Evolutionary conservation across 352 stramenopile genomes (phyloP).

Genomic region (Globisporangium megalacanthum): DNA sequence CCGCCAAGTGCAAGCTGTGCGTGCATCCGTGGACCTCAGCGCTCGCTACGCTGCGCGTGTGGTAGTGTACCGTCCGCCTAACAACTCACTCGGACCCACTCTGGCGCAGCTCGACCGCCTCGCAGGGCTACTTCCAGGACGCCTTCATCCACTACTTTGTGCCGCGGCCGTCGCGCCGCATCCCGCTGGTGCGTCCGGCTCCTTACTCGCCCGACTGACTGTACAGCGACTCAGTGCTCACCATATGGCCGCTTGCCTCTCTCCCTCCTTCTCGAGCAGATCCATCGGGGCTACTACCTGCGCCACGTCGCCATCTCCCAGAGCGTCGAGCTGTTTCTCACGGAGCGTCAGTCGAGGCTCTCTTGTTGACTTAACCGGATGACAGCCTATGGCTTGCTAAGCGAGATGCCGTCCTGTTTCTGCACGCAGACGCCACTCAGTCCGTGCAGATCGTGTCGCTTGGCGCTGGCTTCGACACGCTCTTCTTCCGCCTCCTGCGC

Average conservation of each 20-base stretch:
- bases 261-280: slow-evolving; percentile 23
- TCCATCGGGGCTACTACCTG: slow-evolving; percentile 76
- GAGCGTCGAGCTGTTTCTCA: slow-evolving; percentile 52
- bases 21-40: slow-evolving; percentile 1
- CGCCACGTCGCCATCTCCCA: slow-evolving; percentile 50
- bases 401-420: not conserved
- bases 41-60: no score
- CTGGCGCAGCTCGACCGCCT: slow-evolving; percentile 46
- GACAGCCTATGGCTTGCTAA: no score
- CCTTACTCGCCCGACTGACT: not conserved
- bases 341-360: not conserved
- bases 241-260: not conserved
- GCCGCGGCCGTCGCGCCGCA: slow-evolving; percentile 51
- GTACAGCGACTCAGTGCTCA: no score
- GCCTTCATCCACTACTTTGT: slow-evolving; percentile 57
- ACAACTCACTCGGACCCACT: not conserved
- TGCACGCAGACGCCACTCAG: not conserved
- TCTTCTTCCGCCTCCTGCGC: slow-evolving; percentile 58
- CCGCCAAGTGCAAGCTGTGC: slow-evolving; percentile 74
- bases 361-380: not conserved
- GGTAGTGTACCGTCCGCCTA: not conserved
- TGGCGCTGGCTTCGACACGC: slow-evolving; percentile 66
- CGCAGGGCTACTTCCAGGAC: slow-evolving; percentile 54
- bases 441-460: slow-evolving; percentile 61
- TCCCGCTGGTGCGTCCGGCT: slow-evolving; percentile 40